Evolutionary conservation across 2,329 filamentous ascomycete species (phyloP).

Genomic region (Colletotrichum australisinense): DNA sequence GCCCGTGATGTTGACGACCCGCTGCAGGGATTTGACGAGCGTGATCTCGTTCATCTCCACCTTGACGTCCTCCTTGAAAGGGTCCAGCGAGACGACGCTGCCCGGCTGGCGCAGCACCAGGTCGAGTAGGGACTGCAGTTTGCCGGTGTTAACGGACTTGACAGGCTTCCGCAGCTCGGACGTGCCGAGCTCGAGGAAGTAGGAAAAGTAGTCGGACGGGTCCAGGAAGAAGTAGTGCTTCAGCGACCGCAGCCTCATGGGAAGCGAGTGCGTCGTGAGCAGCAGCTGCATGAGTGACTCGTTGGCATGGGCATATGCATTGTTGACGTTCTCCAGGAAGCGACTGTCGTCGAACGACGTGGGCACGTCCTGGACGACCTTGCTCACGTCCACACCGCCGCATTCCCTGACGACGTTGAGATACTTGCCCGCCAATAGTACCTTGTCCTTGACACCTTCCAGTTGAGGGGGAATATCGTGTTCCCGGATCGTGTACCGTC

Average conservation of each 20-base stretch:
- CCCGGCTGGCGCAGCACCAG: constrained; percentile 96
- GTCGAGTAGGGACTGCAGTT: constrained; percentile 95
- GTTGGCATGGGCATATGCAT: constrained; percentile 94
- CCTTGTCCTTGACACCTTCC: constrained; percentile 91
- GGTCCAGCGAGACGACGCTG: constrained; percentile 91
- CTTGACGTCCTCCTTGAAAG: constrained; percentile 98
- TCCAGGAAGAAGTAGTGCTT: constrained; percentile 99
- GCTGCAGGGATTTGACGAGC: constrained; percentile 92
- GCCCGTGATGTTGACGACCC: constrained; percentile 95
- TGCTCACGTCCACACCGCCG: constrained; percentile 93
- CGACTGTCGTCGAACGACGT: constrained; percentile 90
- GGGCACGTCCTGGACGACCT: constrained; percentile 88
- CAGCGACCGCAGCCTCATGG: constrained; percentile 85
- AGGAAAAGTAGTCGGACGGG: constrained; percentile 96
- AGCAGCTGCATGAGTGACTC: constrained; percentile 91
- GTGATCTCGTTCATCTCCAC: constrained; percentile 97
- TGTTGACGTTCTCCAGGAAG: constrained; percentile 96
- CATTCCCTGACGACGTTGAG: constrained; percentile 98
- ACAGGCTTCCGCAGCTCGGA: constrained; percentile 93
- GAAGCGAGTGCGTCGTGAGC: constrained; percentile 91
- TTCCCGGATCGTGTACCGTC: constrained; percentile 93
- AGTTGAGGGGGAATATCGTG: constrained; percentile 93
- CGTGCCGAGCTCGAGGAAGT: constrained; percentile 92
- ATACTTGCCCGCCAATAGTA: constrained; percentile 95
- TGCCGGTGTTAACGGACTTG: constrained; percentile 88